A percentile compares a stretch with the other conserved stretches of the same genome.
Evolutionary conservation across 1,284 basidiomycete species (phyloP).

Genomic region (Vanrija pseudolonga): DNA sequence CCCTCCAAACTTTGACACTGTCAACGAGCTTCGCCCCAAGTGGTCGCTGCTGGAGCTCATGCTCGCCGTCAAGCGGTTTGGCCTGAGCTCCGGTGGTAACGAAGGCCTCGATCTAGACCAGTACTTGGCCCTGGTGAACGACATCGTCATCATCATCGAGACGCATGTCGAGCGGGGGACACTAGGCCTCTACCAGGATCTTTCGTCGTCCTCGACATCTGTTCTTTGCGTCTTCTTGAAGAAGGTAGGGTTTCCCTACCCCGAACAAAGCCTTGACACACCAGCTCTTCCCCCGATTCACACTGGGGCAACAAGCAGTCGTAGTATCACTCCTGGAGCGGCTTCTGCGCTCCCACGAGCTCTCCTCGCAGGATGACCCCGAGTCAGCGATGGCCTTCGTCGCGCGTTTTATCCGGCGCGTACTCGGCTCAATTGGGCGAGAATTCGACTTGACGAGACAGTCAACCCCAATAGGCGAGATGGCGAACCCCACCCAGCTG

Average conservation of each 20-base stretch:
- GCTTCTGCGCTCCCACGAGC: conserved; percentile 13
- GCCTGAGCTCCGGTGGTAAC: neutral
- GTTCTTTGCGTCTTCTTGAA: neutral
- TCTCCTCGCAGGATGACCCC: conserved; percentile 10
- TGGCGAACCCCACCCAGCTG: too few relatives aligned
- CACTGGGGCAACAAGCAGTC: conserved; percentile 16
- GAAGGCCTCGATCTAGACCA: neutral
- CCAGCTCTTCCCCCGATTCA: neutral
- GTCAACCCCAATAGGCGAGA: neutral
- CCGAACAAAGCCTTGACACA: neutral
- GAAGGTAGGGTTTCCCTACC: neutral
- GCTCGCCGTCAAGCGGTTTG: neutral
- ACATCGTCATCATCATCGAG: neutral
- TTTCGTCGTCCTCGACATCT: neutral
- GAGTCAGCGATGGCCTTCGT: conserved; percentile 24
- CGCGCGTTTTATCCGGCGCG: conserved; percentile 22
- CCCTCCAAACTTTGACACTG: neutral
- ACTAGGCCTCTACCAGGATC: neutral
- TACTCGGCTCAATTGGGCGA: conserved; percentile 19
- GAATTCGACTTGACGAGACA: conserved; percentile 4
- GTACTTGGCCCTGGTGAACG: neutral
- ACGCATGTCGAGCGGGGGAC: neutral
- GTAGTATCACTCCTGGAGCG: conserved; percentile 24
- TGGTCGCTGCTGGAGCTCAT: conserved; percentile 1
- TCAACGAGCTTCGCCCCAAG: neutral